A percentile compares a stretch with the other conserved stretches of the same genome.
Conservation (phyloP, 768 basidiomycete species). For the Collybia sp. region DNA sequence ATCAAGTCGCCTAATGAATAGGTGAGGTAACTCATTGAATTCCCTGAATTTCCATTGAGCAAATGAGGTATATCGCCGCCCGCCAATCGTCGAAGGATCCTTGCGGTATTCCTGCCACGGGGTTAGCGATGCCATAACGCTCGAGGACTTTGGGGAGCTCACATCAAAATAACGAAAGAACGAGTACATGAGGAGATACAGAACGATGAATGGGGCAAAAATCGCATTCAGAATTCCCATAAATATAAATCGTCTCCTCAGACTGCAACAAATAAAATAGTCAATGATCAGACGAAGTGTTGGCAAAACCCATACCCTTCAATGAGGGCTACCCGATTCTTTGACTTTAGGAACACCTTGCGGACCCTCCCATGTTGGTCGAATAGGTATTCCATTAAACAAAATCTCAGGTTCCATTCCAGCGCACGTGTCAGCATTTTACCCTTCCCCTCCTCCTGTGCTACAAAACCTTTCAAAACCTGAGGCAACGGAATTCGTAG, state of each 20-base stretch:
- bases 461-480: constrained; percentile 45
- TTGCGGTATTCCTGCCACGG: constrained; percentile 89
- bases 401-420: constrained; percentile 97
- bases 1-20: constrained; percentile 82
- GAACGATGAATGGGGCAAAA: constrained; percentile 94
- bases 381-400: constrained; percentile 93
- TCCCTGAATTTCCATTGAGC: constrained; percentile 99
- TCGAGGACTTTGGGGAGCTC: constrained; percentile 14
- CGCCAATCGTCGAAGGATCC: constrained; percentile 92
- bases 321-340: constrained; percentile 71
- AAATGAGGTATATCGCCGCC: constrained; percentile 88
- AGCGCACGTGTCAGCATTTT: constrained; percentile 83
- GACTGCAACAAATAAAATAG: constrained; percentile 33
- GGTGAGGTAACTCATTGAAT: constrained; percentile 96
- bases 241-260: constrained; percentile 86
- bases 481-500: constrained; percentile 76
- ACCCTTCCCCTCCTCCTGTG: constrained; percentile 58
- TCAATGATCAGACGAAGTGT: not conserved
- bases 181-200: constrained; percentile 95
- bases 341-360: constrained; percentile 86
- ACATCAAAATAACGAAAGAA: constrained; percentile 99
- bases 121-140: constrained; percentile 6
- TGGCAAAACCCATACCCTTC: constrained; percentile 57
- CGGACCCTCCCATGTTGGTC: constrained; percentile 86
- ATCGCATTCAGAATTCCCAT: constrained; percentile 96